phyloP scores from a whole-genome alignment of 2,329 filamentous ascomycete species.

The Daldinia eschscholtzii region DNA sequence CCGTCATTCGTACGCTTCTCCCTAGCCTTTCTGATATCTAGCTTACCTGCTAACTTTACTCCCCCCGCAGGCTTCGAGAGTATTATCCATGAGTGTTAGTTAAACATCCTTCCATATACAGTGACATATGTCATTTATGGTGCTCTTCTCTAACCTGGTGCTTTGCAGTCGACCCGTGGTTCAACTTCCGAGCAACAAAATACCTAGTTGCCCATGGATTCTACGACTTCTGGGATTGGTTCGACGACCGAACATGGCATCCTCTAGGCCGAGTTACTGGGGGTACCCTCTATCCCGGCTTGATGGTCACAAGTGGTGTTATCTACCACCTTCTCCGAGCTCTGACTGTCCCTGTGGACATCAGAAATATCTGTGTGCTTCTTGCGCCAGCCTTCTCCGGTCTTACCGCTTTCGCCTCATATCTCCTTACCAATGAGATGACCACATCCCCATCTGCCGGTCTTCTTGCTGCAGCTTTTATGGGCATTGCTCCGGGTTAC shows the following conservation, averaged over 20 bases:
- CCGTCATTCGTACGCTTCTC: slow-evolving; percentile 86
- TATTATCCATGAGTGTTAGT: slow-evolving; percentile 99
- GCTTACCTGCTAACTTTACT: slow-evolving; percentile 25
- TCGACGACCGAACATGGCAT: slow-evolving; percentile 99
- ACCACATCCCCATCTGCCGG: slow-evolving; percentile 94
- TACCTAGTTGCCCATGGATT: slow-evolving; percentile 97
- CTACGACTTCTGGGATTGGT: slow-evolving; percentile 99
- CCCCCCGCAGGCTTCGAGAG: slow-evolving; percentile 84
- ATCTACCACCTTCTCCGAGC: slow-evolving; percentile 95
- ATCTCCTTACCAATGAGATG: slow-evolving; percentile 98
- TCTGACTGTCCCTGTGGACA: slow-evolving; percentile 93
- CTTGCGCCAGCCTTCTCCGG: slow-evolving; percentile 95
- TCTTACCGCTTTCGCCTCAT: slow-evolving; percentile 90
- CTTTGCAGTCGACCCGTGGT: slow-evolving; percentile 93
- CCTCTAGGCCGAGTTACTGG: slow-evolving; percentile 97
- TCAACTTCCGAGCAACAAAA: slow-evolving; percentile 99
- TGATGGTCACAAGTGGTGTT: slow-evolving; percentile 98
- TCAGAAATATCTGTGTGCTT: slow-evolving; percentile 97
- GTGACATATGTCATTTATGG: neutral
- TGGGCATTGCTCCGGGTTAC: slow-evolving; percentile 97
- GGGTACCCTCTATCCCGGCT: slow-evolving; percentile 96
- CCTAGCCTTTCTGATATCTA: slow-evolving; percentile 16
- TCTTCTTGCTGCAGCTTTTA: slow-evolving; percentile 92
- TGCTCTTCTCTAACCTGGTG: slow-evolving; percentile 46
- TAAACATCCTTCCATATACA: slow-evolving; percentile 17